phyloP scores from a whole-genome alignment of 139 green algal species.

The Nannochloris sp. region DNA sequence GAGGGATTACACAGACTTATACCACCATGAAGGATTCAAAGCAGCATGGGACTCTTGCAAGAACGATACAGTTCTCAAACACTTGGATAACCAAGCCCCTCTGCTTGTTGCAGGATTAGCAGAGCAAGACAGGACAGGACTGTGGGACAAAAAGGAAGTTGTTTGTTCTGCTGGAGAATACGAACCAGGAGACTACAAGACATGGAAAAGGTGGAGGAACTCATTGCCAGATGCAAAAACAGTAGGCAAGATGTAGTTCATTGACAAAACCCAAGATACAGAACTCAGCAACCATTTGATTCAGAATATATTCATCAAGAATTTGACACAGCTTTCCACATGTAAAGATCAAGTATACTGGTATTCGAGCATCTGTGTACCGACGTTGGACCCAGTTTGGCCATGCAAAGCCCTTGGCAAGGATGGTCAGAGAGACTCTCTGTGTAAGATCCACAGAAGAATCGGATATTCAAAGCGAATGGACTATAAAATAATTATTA shows the following conservation, averaged over 20 bases:
- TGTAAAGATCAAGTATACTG: too few relatives aligned
- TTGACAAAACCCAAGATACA: background rate
- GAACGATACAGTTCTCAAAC: conserved; percentile 20
- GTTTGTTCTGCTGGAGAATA: conserved; percentile 17
- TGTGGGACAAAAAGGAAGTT: conserved; percentile 19
- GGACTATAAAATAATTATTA: too few relatives aligned
- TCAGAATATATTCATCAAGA: too few relatives aligned
- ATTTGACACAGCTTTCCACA: too few relatives aligned
- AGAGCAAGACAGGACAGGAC: conserved; percentile 17
- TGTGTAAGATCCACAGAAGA: too few relatives aligned
- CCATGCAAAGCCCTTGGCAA: too few relatives aligned
- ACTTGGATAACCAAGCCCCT: conserved; percentile 30
- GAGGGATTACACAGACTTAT: background rate
- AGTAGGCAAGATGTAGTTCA: conserved; percentile 15
- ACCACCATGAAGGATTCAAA: conserved; percentile 31
- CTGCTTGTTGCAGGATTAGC: conserved; percentile 17
- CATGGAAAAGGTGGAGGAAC: conserved; percentile 26
- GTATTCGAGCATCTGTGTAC: too few relatives aligned
- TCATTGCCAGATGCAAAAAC: conserved; percentile 23
- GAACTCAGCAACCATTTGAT: too few relatives aligned
- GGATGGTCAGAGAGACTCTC: too few relatives aligned
- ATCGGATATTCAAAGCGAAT: too few relatives aligned
- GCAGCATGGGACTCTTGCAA: conserved; percentile 27
- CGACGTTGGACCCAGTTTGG: too few relatives aligned
- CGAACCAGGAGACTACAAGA: conserved; percentile 6